Base-by-base conservation (phyloP, 208 protist species). In the Trypanosoma melophagium region DNA sequence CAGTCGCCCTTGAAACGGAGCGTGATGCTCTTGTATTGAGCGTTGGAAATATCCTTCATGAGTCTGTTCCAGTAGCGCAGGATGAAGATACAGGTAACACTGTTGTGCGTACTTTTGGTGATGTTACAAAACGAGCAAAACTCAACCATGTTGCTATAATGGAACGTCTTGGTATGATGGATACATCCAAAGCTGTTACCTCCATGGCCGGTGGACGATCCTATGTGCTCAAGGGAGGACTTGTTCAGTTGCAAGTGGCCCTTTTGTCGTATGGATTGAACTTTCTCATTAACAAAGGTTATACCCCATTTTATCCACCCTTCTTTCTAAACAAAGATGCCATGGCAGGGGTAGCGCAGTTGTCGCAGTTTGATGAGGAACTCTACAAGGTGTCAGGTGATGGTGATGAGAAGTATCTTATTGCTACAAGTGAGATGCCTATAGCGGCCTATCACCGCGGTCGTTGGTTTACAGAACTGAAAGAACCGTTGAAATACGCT, bases 371-470 rank as follows among this genome's bases (percentile, higher is more conserved):
- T 77, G 98, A 99, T 74, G 99, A 99, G 69, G 93, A 97, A 63
- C 89, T 99, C 3, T 99, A 99, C 94, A 98, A 99, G 69, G 95
- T 98, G 3, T 83, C 83, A 40, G 98, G 95, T 45, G 95, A 98
- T 24, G 96, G 95, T 14, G 98, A 99, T 35, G 98, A 99, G 50
- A 99, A 99, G 89, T 99, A 99, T 83, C 90, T 99, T 14, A 99
- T 99, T 86, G 99, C 99, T 41, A 99, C 99, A 41, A 98, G 97
- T 60, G 99, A 99, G 85, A 99, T 99, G 79, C 97, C 99, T 51
- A 97, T 99, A 63, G 97, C 90, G 66, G 98, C 96, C 12, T 99
- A 95, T 74, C 98, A 99, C 88, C 77, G 77, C 3, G 88, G 95
- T 54, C 92, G 98, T 70, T 98, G 93, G 90, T 92, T 99, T 53